A percentile compares a stretch with the other conserved stretches of the same genome.
Evolutionary conservation across 371 early-diverging fungal species (phyloP).

Genomic region (Mortierella sp.): DNA sequence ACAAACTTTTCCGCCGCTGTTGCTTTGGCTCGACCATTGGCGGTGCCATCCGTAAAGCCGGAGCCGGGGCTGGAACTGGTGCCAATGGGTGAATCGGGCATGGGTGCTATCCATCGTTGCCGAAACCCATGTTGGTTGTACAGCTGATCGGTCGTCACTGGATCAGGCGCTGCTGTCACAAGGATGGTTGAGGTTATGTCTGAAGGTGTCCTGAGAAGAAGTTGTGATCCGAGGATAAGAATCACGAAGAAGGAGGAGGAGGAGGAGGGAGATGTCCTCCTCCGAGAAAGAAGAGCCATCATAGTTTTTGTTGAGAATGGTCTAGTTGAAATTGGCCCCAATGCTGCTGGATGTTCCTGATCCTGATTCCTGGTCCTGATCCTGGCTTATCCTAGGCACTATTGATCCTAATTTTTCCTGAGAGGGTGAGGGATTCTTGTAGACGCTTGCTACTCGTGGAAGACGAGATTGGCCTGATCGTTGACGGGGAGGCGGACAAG

Average conservation of each 20-base stretch:
- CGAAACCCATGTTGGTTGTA: constrained; percentile 34
- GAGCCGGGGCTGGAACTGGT: constrained; percentile 4
- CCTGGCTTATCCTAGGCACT: no score
- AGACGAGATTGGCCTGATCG: not conserved
- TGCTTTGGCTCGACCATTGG: not conserved
- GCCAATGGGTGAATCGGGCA: constrained; percentile 22
- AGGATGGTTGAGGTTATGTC: not conserved
- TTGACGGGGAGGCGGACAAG: not conserved
- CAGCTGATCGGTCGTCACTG: constrained; percentile 38
- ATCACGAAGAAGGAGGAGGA: constrained; percentile 12
- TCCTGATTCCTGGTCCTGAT: no score
- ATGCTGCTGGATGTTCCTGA: not conserved
- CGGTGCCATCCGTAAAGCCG: not conserved
- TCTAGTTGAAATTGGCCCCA: not conserved
- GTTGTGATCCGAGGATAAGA: constrained; percentile 24
- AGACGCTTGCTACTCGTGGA: not conserved
- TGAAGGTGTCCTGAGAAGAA: constrained; percentile 11
- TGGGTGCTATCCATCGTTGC: constrained; percentile 45
- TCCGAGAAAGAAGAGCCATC: constrained; percentile 12
- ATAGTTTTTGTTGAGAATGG: not conserved
- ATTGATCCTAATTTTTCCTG: not conserved
- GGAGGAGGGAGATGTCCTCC: constrained; percentile 1
- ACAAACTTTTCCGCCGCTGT: constrained; percentile 18
- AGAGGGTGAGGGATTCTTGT: not conserved
- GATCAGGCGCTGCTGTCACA: constrained; percentile 12